Evolutionary conservation across 352 stramenopile species (phyloP).

Genomic region (Globisporangium megalacanthum): DNA sequence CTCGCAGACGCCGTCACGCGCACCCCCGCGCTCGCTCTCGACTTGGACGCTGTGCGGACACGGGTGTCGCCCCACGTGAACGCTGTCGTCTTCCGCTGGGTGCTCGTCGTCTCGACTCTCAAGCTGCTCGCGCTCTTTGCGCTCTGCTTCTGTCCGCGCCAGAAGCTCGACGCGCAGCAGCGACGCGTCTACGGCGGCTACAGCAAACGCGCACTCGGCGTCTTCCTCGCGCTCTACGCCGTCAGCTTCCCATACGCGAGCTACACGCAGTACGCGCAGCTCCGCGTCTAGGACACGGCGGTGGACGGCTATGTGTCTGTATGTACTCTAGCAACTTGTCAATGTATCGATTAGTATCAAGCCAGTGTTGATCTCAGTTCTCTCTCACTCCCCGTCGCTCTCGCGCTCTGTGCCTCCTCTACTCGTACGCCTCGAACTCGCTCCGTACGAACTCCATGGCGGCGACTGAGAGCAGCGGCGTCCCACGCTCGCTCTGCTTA

Average conservation of each 20-base stretch:
- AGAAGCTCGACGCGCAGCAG: constrained; percentile 47
- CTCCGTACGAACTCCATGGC: constrained; percentile 29
- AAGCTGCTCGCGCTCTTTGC: constrained; percentile 19
- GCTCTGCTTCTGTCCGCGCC: constrained; percentile 24
- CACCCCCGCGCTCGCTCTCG: constrained; percentile 8
- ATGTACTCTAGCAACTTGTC: constrained; percentile 2
- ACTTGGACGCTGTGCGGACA: neutral
- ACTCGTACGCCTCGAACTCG: constrained; percentile 35
- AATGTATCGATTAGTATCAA: neutral
- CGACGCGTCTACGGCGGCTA: constrained; percentile 43
- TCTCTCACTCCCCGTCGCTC: too few relatives aligned
- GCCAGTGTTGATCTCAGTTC: too few relatives aligned
- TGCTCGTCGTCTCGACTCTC: constrained; percentile 11
- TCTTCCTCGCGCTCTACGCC: constrained; percentile 23
- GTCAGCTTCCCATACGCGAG: constrained; percentile 15
- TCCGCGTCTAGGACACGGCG: neutral
- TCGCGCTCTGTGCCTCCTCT: neutral
- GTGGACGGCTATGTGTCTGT: neutral
- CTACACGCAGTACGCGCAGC: constrained; percentile 12
- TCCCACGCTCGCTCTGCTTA: constrained; percentile 28
- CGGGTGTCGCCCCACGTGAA: neutral
- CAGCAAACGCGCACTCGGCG: constrained; percentile 18
- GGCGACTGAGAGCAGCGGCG: constrained; percentile 33
- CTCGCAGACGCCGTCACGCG: constrained; percentile 13
- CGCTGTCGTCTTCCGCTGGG: constrained; percentile 13